phyloP scores from a whole-genome alignment of 139 green algal species.

The Chlorella vulgaris region DNA sequence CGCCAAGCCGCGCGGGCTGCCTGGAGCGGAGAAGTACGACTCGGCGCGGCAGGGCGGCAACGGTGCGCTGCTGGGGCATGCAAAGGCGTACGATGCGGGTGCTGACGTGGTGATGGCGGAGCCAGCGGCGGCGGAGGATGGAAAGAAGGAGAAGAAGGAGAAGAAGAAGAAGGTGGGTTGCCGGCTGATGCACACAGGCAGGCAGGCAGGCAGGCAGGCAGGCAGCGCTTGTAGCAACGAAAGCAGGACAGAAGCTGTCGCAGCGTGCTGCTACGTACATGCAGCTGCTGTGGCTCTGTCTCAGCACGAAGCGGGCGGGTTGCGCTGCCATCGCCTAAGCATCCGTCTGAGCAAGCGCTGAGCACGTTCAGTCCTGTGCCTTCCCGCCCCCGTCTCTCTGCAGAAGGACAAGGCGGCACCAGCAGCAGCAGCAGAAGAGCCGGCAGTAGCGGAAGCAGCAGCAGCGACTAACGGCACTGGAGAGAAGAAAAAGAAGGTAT shows the following conservation, averaged over 20 bases:
- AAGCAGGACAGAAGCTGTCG: too few relatives aligned
- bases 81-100: conserved; percentile 85
- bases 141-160: conserved; percentile 64
- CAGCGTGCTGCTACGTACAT: too few relatives aligned
- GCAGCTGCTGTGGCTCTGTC: too few relatives aligned
- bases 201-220: too few relatives aligned
- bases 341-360: too few relatives aligned
- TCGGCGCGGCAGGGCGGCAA: conserved; percentile 54
- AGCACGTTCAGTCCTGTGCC: too few relatives aligned
- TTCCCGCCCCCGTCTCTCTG: too few relatives aligned
- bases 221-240: too few relatives aligned
- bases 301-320: too few relatives aligned
- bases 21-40: conserved; percentile 75
- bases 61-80: conserved; percentile 48
- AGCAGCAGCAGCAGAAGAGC: not conserved
- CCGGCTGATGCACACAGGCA: too few relatives aligned
- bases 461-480: not conserved
- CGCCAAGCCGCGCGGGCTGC: conserved; percentile 49
- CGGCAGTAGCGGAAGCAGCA: not conserved
- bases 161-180: not conserved
- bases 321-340: too few relatives aligned
- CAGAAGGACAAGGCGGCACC: conserved; percentile 11
- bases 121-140: conserved; percentile 52
- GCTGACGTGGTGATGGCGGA: conserved; percentile 68
- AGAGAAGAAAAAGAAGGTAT: conserved; percentile 36